Evolutionary conservation across 2,329 filamentous ascomycete genomes (phyloP).

Genomic region (Cercospora sp.): DNA sequence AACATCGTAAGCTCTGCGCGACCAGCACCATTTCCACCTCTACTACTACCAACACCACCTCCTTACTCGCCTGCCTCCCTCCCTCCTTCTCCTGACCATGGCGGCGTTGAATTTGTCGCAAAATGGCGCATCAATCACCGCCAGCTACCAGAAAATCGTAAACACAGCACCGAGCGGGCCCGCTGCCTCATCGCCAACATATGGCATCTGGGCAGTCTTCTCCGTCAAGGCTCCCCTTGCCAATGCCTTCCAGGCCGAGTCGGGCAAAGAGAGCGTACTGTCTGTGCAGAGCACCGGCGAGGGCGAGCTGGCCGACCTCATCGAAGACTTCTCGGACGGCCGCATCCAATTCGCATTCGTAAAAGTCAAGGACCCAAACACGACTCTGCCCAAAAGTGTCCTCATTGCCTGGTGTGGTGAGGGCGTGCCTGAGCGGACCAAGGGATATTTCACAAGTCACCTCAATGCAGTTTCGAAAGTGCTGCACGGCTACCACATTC

Average conservation of each 20-base stretch:
- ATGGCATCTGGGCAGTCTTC: slow-evolving; percentile 91
- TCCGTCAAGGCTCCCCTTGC: slow-evolving; percentile 87
- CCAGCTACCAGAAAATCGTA: slow-evolving; percentile 65
- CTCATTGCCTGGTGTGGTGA: slow-evolving; percentile 97
- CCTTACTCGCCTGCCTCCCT: not conserved
- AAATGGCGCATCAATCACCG: slow-evolving; percentile 56
- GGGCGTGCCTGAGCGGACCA: slow-evolving; percentile 95
- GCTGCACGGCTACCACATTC: slow-evolving; percentile 93
- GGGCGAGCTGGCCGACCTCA: slow-evolving; percentile 83
- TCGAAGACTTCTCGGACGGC: slow-evolving; percentile 96
- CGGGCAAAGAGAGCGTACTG: slow-evolving; percentile 87
- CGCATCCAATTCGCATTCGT: slow-evolving; percentile 95
- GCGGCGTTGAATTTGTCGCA: slow-evolving; percentile 59
- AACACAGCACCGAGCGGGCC: slow-evolving; percentile 59
- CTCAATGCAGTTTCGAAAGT: slow-evolving; percentile 85
- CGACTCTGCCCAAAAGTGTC: slow-evolving; percentile 82
- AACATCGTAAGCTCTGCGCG: slow-evolving; percentile 1
- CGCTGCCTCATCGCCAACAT: slow-evolving; percentile 70
- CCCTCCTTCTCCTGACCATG: slow-evolving; percentile 60
- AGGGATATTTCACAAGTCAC: slow-evolving; percentile 98
- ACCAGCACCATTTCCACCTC: not conserved
- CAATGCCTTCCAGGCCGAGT: slow-evolving; percentile 85
- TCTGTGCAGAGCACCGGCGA: slow-evolving; percentile 94
- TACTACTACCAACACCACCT: not conserved
- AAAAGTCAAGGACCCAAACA: slow-evolving; percentile 95